Percentiles rank a stretch among this genome's conserved stretches.
phyloP scores from a whole-genome alignment of 2,329 filamentous ascomycete genomes.

The Stachybotrys echinatus region DNA sequence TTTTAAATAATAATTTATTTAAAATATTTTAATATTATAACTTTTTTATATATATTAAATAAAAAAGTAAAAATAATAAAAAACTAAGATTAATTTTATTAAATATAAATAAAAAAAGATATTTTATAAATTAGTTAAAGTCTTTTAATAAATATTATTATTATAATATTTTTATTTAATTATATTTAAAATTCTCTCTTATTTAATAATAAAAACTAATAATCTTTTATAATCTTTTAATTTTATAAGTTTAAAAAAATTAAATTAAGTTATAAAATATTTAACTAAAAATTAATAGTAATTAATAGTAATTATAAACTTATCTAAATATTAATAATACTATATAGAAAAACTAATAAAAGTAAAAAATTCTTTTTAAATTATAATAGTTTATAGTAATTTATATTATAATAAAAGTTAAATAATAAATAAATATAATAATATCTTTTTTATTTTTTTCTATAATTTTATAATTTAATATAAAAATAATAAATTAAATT shows the following conservation, averaged over 20 bases:
- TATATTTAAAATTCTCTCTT: not conserved
- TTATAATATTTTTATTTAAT: constrained; percentile 2
- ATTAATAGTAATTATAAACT: too few relatives aligned
- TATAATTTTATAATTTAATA: constrained; percentile 4
- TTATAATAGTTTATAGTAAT: constrained; percentile 1
- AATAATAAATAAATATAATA: constrained; percentile 1
- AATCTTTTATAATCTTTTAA: constrained; percentile 1
- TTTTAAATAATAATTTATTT: too few relatives aligned
- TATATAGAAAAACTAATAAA: not conserved
- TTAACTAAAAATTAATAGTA: too few relatives aligned
- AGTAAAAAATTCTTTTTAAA: constrained; percentile 1
- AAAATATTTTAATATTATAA: too few relatives aligned
- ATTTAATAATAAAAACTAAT: constrained; percentile 1
- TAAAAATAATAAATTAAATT: not conserved
- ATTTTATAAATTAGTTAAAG: too few relatives aligned
- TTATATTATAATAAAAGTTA: constrained; percentile 3
- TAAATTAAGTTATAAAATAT: not conserved
- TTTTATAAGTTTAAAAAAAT: not conserved
- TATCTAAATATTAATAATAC: too few relatives aligned
- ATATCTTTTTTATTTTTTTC: not conserved
- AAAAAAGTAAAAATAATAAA: too few relatives aligned
- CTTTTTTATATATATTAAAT: too few relatives aligned
- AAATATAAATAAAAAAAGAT: too few relatives aligned
- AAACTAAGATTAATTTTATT: too few relatives aligned
- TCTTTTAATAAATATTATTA: not conserved